Base-by-base conservation (phyloP, 2,329 filamentous ascomycete genomes). In the Fusarium albosuccineum region DNA sequence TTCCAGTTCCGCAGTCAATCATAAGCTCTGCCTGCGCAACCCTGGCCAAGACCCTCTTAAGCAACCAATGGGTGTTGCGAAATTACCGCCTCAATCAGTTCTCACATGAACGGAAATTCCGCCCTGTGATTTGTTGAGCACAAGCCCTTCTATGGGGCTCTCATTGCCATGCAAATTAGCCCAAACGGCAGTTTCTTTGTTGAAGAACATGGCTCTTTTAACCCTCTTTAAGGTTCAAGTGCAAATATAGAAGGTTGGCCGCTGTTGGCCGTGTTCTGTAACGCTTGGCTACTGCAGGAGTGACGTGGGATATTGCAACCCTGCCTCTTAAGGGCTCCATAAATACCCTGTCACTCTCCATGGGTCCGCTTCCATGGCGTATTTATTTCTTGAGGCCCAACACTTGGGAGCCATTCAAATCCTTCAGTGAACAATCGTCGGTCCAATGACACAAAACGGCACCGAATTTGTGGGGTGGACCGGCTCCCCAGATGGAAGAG, bases 381-480 rank as follows among this genome's bases (percentile, higher is more conserved):
- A 22, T 22, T 22, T 22, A 22, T 22, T 22, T 22, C 22, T 22
- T 22, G 22, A 22, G 22, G 22, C 22, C 22, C 22, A 37, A 4
- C 34, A 14, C 34, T 13, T 37, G 6, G 6, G 10, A 2, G 34
- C 34, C 14, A 13, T 37, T 11, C 10, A 6, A n/a, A 14, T 37
- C 13, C 34, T 37, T 37, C 10, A 37, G 10, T 37, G 11, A 37
- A 37, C 9, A 6, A 6, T 37, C 8, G 34, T 37, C 39, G n/a
- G n/a, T 17, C 39, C 10, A 27, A 27, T 56, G 50, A 27, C 40
- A 30, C 27, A 11, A 4, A 64, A 55, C 50, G 40, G 9, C 9
- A 64, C 62, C n/a, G 44, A 53, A 9, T 49, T 61, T 7, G 48
- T 61, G 3, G 60, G 56, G 4, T 66, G 60, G 60, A 66, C 51